Percentiles rank a stretch among this genome's conserved stretches.
These are phyloP conservation scores for Myxozyma lipomycoides DNA, from an alignment of 805 yeast genomes.

Conservation along the genomic window DNA sequence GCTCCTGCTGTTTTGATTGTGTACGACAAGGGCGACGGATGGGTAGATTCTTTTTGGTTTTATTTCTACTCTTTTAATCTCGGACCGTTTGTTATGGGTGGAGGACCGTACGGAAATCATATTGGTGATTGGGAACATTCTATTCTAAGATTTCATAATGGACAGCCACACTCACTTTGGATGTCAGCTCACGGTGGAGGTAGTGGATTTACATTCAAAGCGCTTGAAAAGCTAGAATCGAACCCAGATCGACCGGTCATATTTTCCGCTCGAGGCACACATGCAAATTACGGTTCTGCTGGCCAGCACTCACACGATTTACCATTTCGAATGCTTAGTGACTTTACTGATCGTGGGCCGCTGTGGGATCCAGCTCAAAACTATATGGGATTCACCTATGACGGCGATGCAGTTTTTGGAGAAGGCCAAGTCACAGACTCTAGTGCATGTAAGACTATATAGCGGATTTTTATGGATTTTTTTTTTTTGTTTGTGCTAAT, in stretches of 20 bases:
- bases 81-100: constrained; percentile 97
- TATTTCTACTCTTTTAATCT: constrained; percentile 89
- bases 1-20: constrained; percentile 82
- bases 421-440: constrained; percentile 34
- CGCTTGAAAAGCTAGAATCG: constrained; percentile 59
- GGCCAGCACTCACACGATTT: constrained; percentile 96
- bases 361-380: constrained; percentile 91
- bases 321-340: constrained; percentile 85
- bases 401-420: constrained; percentile 46
- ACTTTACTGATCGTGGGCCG: constrained; percentile 92
- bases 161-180: constrained; percentile 82
- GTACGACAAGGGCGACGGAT: constrained; percentile 88
- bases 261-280: constrained; percentile 92
- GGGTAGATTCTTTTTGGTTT: constrained; percentile 96
- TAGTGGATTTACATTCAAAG: constrained; percentile 74
- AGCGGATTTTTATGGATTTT: too few species aligned
- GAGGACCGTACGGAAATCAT: constrained; percentile 95
- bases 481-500: constrained; percentile 41
- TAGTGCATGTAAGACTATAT: constrained; percentile 19
- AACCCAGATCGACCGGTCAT: constrained; percentile 61
- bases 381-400: constrained; percentile 74
- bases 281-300: constrained; percentile 92
- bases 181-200: constrained; percentile 99
- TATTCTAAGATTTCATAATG: constrained; percentile 74
- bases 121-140: constrained; percentile 99